Evolutionary conservation across 495 filamentous ascomycete genomes (phyloP), one percentile per base, ranked within the genome.

Genomic region (Podospora comata): DNA sequence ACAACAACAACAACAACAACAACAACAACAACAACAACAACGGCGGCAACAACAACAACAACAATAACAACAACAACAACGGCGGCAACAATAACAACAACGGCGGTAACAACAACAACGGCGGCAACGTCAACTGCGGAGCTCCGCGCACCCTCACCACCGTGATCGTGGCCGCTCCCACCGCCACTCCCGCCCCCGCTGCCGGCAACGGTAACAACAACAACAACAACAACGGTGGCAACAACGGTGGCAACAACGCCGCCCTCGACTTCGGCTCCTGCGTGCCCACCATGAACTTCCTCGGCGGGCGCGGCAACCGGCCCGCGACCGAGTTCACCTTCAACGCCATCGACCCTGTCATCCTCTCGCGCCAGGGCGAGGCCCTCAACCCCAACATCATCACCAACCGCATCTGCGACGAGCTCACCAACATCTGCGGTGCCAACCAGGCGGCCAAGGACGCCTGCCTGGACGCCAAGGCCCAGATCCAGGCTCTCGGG

Each of bases 341-440:
- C 83, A 81, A 83, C 68, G 75, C 85, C 64, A 76, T 76, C 60
- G 84, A 86, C 72, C 70, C 79, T 15, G 70, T 81, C 59, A 81
- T 82, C 60, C 76, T 77, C 66, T 75, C 81, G 70, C 82, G 83
- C 56, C 83, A 86, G 76, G 70, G 81, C 72, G 81, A 86, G 69
- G 84, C 84, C 4, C 78, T 87, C 53, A 86, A 86, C 79, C 84
- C 84, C 66, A 83, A 83, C 78, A 89, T 89, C 81, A 89, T 89
- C 80, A 86, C 86, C 78, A 88, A 88, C 81, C 83, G 85, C 65
- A 82, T 89, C 74, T 86, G 85, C 73, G 85, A 88, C 76, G 85
- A 87, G 80, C 80, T 88, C 39, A 81, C 60, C 75, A 84, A 84
- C 74, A 79, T 86, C 56, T 88, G 86, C 79, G 78, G 75, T 55